Evolutionary conservation across 371 early-diverging fungal species (phyloP), one percentile per base, ranked within the genome.

Genomic region (Zychaea mexicana): DNA sequence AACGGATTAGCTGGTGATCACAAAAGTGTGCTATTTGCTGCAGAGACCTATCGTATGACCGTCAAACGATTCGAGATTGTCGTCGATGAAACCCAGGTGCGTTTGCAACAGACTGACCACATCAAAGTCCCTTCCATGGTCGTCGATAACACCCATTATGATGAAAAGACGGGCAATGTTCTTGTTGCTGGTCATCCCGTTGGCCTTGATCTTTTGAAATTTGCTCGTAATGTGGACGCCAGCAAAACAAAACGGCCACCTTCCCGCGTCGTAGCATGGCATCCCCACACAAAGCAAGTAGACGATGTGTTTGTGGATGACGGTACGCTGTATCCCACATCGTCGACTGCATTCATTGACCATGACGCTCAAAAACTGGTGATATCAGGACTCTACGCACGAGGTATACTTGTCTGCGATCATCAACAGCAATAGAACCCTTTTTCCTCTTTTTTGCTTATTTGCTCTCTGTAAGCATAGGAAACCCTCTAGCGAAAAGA

Each of bases 1-100:
- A 81, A 81, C 36, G 81, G 81, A 21, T 21, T 81, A 1, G 33
- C 70, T 6, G 76, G 81, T 32, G 66, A 69, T 15, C 15, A 64
- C n/a, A 61, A 19, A 24, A 39, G 68, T 31, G n/a, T 59, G 1
- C 47, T 81, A 24, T 81, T 73, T 58, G 67, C 74, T 9, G 36
- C 74, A 5, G 81, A 81, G 39, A 72, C 74, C 0, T 38, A 69
- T 49, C 47, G 33, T 19, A 33, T 66, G 9, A 45, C 56, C 6
- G 67, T 73, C 1, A 57, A 61, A 5, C 59, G 71, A 47, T 76
- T 74, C 52, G 64, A 64, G 12, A 69, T 79, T 8, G n/a, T 27
- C 1, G 33, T 39, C 15, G 32, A 47, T 1, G 52, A 61, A 3
- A 22, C 46, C 12, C 58, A 61, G 2, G 36, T 71, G 13, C 26